A percentile compares a stretch with the other conserved stretches of the same genome.
phyloP scores from a whole-genome alignment of 345 rosid species.

The Reutealis trisperma region DNA sequence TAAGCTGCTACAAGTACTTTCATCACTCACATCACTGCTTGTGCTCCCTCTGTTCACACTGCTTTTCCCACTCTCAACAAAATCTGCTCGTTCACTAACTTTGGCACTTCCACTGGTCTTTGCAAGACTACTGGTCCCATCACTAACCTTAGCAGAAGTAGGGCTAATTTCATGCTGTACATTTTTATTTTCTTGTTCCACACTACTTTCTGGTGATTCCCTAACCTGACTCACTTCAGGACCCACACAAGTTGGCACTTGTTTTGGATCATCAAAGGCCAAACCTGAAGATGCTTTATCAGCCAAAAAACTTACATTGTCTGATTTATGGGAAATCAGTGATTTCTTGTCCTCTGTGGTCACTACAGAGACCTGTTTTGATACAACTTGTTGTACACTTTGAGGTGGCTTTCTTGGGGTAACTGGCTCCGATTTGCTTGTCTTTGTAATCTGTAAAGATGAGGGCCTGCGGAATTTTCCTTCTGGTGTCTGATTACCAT shows the following conservation, averaged over 20 bases:
- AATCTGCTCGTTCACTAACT: constrained; percentile 46
- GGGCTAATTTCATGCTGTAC: constrained; percentile 26
- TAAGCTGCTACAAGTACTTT: constrained; percentile 70
- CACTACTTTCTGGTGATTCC: constrained; percentile 22
- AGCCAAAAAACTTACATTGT: constrained; percentile 38
- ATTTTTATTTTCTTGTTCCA: constrained; percentile 33
- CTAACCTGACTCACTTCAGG: constrained; percentile 24
- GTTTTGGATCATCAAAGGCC: constrained; percentile 48
- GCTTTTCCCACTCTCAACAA: constrained; percentile 51
- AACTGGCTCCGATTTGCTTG: constrained; percentile 38
- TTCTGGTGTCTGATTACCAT: constrained; percentile 36
- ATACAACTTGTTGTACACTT: constrained; percentile 25
- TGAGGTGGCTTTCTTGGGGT: constrained; percentile 27
- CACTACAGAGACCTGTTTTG: constrained; percentile 26
- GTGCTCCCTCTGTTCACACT: constrained; percentile 62
- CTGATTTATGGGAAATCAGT: constrained; percentile 21
- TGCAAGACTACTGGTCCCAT: constrained; percentile 38
- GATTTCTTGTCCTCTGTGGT: constrained; percentile 26
- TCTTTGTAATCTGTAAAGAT: constrained; percentile 37
- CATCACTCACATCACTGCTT: constrained; percentile 79
- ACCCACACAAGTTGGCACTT: constrained; percentile 23
- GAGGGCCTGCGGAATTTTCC: constrained; percentile 32
- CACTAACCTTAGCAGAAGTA: constrained; percentile 38
- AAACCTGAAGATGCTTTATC: constrained; percentile 54
- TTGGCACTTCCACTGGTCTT: constrained; percentile 49